Evolutionary conservation across 2,329 filamentous ascomycete genomes (phyloP), one percentile per base, ranked within the genome.

Genomic region (Zymoseptoria brevis): DNA sequence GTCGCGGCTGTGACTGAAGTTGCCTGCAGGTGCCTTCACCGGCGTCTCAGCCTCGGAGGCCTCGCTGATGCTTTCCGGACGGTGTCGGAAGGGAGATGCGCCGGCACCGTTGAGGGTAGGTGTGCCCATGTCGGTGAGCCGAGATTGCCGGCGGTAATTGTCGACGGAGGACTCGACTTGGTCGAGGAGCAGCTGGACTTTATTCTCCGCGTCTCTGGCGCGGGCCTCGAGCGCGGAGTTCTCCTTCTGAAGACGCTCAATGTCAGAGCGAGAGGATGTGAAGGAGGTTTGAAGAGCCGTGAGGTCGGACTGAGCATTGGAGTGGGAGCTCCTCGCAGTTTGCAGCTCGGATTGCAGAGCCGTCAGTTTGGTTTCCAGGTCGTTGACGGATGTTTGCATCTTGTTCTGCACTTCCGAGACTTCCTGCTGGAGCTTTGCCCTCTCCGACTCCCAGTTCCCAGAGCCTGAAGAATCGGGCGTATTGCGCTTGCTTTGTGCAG

Each of bases 161-260:
- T 94, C 92, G 16, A 99, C 94, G 3, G 90, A 96, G 49, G 86
- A 85, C 74, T 96, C 93, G 45, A 99, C 92, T 71, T 97, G 93
- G 73, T 97, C 91, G 11, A 99, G 85, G 54, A 99, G 84, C 69
- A 96, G 83, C 30, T 89, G 90, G 21, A 99, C 94, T 70, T 96
- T 96, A 65, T 89, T 86, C 76, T 99, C 94, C 1, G 94, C 94
- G 72, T 96, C 93, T 55, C 84, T 81, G 5, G 92, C 93, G 50
- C 93, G 88, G 67, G 85, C 85, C 73, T 97, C 92, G 3, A 99
- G 83, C 41, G 87, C 77, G 0, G 78, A 75, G 68, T 97, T 96
- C 74, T 96, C 92, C 57, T 86, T 82, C 68, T 91, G 90, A 35
- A 97, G 80, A 65, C 90, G 83, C 62, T 95, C 88, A 24, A 97